Base-by-base conservation (phyloP, 345 rosid species). In the Euphorbia peplus region DNA sequence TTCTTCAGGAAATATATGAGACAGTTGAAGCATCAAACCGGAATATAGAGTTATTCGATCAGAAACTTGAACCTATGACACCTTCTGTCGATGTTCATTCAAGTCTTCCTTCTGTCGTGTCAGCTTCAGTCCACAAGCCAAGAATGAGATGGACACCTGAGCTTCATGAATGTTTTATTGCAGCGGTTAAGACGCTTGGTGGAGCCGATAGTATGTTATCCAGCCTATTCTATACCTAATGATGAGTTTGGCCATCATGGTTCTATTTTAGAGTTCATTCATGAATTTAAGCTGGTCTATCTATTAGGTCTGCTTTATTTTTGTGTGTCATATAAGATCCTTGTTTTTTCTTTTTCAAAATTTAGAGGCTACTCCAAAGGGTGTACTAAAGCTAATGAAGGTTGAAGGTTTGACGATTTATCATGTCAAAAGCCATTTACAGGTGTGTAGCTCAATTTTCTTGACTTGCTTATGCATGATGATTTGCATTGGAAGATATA, bases 61-160 rank as follows among this genome's bases (percentile, higher is more conserved):
- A 65, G 76, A 77, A 72, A 63, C 59, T 60, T 50, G 60, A 14
- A 58, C 74, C 84, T 75, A 66, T 67, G 44, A 69, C 71, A 51
- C 69, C 81, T 37, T 75, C 86, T 47, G 56, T 76, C 35, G 86
- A 80, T 42, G 79, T 68, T 67, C 80, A 77, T 81, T 73, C 81
- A 48, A 73, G 81, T 73, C 88, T 63, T 47, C 79, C 83, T 50
- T 76, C 85, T 65, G 77, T 88, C 25, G 82, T 71, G 14, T 53
- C 83, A 30, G 72, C 83, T 54, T 65, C 85, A 30, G 83, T 78
- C 18, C 90, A 80, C 73, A 92, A 87, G 76, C 85, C 87, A 51
- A 88, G 96, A 73, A 92, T 90, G 98, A 86, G 98, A 75, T 92
- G 98, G 98, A 90, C 93, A 15, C 93, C 92, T 72, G 90, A 90